A percentile compares a stretch with the other conserved stretches of the same genome.
Evolutionary conservation across 1,284 basidiomycete species (phyloP).

Genomic region (Rhodotorula sp.): DNA sequence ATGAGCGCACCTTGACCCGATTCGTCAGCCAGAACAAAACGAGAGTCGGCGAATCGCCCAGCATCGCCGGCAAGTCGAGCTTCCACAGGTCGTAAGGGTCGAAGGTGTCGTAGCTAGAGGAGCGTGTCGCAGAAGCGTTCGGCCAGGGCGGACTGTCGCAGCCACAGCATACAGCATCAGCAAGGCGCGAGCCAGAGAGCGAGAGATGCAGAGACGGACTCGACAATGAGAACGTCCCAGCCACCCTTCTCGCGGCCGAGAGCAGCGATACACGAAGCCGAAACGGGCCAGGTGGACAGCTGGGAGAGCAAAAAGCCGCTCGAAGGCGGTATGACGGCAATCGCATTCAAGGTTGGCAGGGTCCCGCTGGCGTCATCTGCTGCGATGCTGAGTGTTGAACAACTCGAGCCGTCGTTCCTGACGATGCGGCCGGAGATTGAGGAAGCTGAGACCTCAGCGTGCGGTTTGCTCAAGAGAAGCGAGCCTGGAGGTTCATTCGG

Average conservation of each 20-base stretch:
- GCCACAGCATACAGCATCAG: background rate
- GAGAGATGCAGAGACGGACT: slow-evolving; percentile 15
- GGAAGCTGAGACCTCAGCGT: background rate
- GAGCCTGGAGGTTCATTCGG: too few species aligned
- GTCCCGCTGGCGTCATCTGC: background rate
- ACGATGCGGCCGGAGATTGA: slow-evolving; percentile 15
- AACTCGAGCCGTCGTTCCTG: background rate
- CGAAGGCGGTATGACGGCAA: slow-evolving; percentile 23
- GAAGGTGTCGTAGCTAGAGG: slow-evolving; percentile 40
- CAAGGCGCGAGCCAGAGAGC: background rate
- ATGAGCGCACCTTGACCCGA: slow-evolving; percentile 35
- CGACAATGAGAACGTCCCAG: slow-evolving; percentile 32
- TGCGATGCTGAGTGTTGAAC: fast-evolving
- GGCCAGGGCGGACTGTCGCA: slow-evolving; percentile 43
- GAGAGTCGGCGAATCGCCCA: slow-evolving; percentile 28
- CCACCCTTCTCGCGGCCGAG: slow-evolving; percentile 3
- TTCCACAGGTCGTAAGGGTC: slow-evolving; percentile 44
- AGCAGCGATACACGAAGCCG: background rate
- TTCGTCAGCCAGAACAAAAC: slow-evolving; percentile 44
- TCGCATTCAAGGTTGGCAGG: background rate
- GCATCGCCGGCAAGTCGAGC: slow-evolving; percentile 31
- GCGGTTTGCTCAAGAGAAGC: background rate
- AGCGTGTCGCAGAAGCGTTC: slow-evolving; percentile 37
- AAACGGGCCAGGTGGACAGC: slow-evolving; percentile 24
- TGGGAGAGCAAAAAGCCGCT: slow-evolving; percentile 32